Evolutionary conservation across 257 asterid species (phyloP), one percentile per base, ranked within the genome.

Genomic region (Nicotiana obtusifolia): DNA sequence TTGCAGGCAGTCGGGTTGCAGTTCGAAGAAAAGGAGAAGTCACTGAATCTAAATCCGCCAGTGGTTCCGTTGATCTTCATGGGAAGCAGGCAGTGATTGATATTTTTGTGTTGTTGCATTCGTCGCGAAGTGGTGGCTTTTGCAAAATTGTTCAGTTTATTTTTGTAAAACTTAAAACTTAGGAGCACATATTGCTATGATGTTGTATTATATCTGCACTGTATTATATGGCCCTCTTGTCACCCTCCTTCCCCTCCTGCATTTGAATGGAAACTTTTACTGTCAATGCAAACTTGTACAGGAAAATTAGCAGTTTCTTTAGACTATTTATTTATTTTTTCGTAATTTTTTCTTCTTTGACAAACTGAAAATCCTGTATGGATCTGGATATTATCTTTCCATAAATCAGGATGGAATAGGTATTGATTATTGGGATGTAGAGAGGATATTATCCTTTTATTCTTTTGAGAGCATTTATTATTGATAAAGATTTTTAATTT

Each of bases 1-100:
- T 82, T 78, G 84, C 91, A 93, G 98, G 90, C 95, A 88, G 78
- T 85, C 87, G 10, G 92, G 86, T 78, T 82, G 90, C 89, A 90
- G 93, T 84, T 89, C 93, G 22, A 91, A 86, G 94, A 94, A 91
- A 82, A 83, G 93, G 89, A 85, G 88, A n/a, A 85, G 89, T 78
- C 86, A 76, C 37, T 87, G 47, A 41, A 41, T 41, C 47, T 37
- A 28, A 11, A 53, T 87, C 88, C 3, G 87, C 84, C 10, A 87
- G 73, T 83, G 86, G 88, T 53, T 60, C 75, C 67, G 77, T 71
- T 66, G 26, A 10, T 16, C 3, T 56, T 54, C 77, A 24, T 49
- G 52, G 82, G n/a, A 35, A 47, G 77, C 76, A 65, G 54, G 44
- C 73, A 33, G 7, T 77, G 81, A 30, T 77, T 77, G 81, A 57